Percentiles rank a stretch among this genome's conserved stretches.
Evolutionary conservation across 2,329 filamentous ascomycete genomes (phyloP).

Genomic region (Immersiporthe knoxdaviesiana): DNA sequence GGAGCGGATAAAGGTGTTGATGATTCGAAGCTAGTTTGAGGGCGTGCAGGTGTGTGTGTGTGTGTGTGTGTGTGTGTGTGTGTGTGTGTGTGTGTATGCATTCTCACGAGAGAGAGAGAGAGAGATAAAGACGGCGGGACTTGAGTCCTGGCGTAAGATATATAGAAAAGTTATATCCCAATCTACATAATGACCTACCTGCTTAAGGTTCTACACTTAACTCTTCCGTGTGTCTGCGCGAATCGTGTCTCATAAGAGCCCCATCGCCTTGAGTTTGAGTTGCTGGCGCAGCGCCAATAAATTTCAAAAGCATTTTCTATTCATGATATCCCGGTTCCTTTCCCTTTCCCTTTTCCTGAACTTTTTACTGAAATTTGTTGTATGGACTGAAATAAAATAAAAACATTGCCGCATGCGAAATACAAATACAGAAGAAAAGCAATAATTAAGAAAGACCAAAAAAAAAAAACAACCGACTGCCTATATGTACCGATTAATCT

Average conservation of each 20-base stretch:
- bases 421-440: neutral
- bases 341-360: too few species aligned
- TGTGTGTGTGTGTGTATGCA: too few species aligned
- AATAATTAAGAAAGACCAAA: neutral
- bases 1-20: conserved; percentile 15
- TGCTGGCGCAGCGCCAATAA: neutral
- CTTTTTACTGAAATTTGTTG: too few species aligned
- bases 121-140: too few species aligned
- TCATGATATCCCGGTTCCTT: too few species aligned
- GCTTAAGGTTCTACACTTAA: neutral
- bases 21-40: conserved; percentile 27
- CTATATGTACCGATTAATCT: neutral
- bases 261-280: neutral
- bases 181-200: neutral
- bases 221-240: neutral
- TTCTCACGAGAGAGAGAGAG: neutral
- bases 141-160: too few species aligned
- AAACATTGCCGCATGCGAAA: neutral
- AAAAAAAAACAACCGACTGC: neutral
- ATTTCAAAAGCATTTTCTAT: too few species aligned
- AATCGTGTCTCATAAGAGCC: neutral
- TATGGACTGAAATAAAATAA: too few species aligned
- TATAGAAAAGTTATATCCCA: neutral
- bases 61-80: too few species aligned
- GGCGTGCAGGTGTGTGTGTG: too few species aligned